Evolutionary conservation across 768 basidiomycete species (phyloP), one percentile per base, ranked within the genome.

Genomic region (Rhodotorula graminis): DNA sequence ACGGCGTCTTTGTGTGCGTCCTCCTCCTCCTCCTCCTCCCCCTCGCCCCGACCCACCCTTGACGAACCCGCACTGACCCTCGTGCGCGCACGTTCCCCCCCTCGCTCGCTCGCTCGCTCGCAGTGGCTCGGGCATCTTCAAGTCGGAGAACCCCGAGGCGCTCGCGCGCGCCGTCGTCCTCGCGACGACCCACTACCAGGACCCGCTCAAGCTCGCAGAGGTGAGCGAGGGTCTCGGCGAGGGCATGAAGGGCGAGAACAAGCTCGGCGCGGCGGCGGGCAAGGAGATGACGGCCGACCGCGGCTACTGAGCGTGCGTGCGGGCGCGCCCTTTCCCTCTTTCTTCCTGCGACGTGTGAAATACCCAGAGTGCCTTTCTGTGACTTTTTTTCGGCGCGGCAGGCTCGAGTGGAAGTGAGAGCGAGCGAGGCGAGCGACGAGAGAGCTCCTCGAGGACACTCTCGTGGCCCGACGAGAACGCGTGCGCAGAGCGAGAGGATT

Each of bases 181-280:
- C 83, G 92, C 96, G 53, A 93, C 94, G 78, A 97, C 95, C 2
- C 95, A 99, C 84, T 90, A 88, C 85, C 92, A 98, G 83, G 95
- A 96, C 82, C 88, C 93, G 18, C 89, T 91, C 79, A 85, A 93
- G 57, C 86, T 98, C 57, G 93, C 93, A 31, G 93, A 97, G 83
- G 88, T 92, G 18, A 81, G 80, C n/a, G 81, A 79, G 33, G 78
- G 78, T 1, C 72, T 79, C 25, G 78, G 78, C 16, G 65, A 67
- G 19, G 76, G 72, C 11, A 79, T 79, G 78, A 71, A 73, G 67
- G 78, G 78, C 53, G 78, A 77, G 60, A 67, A 64, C 21, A 29
- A 56, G 33, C 62, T 79, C 8, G 66, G 66, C 5, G 62, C 61
- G 33, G 68, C 44, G 23, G 62, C 66, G 18, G 71, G 75, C 23